Evolutionary conservation across 1,284 basidiomycete genomes (phyloP), one percentile per base, ranked within the genome.

Genomic region (Irpex sp.): DNA sequence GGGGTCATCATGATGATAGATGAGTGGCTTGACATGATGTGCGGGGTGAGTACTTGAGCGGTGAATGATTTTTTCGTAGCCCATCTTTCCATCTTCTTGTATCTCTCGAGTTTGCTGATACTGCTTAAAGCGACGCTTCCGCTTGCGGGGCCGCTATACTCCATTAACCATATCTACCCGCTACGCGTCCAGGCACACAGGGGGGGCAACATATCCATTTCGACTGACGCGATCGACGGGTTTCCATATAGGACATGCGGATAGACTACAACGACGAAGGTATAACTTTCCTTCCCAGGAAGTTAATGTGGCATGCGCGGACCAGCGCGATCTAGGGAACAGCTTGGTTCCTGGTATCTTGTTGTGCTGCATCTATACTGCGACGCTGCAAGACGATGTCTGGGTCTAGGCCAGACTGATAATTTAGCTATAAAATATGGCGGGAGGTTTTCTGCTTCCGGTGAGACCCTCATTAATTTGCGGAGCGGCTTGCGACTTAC

Each of bases 401-500:
- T 42, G 10, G 39, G 39, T 10, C 39, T 42, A n/a, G 12, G 39
- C 39, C 16, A 42, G 39, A 10, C 39, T 10, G 39, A 51, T 51
- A 23, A 51, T 14, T 33, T 14, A 5, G 37, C n/a, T 37, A 56
- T 18, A 51, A 55, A 14, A 49, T 16, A 57, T 6, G 28, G n/a
- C 21, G 23, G 35, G 33, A 56, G 37, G 61, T 54, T 61, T 66
- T 42, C 39, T 42, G 39, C 39, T 12, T 42, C 16, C 10, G 10
- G 39, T 42, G 39, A 42, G 39, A 12, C 10, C 39, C 16, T 28
- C 28, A 42, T 12, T 42, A 42, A 10, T 42, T 10, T 42, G 39
- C 2, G 39, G 16, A 42, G 39, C 39, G 16, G 39, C 10, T n/a
- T 49, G 18, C 48, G n/a, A 49, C 48, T 49, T 21, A 21, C 48